These are phyloP conservation scores for Wickerhamomyces sp. DNA, from an alignment of 1,139 yeast species.

Conservation along the genomic window DNA sequence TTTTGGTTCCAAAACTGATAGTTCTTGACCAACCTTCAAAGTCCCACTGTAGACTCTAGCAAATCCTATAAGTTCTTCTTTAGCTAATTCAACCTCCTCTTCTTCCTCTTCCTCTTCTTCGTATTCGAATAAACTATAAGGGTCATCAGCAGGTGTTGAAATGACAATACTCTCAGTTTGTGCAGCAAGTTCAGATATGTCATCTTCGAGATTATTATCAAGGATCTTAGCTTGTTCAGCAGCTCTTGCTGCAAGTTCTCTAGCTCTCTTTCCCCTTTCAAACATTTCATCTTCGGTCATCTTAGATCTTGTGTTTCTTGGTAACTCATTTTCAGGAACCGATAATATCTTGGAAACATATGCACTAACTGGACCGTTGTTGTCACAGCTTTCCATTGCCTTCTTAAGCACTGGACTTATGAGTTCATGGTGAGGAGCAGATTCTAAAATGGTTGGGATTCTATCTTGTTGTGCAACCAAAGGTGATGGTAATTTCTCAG, in stretches of 20 bases:
- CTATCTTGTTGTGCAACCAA: constrained; percentile 66
- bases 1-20: constrained; percentile 80
- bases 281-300: constrained; percentile 55
- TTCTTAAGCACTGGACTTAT: constrained; percentile 45
- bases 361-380: constrained; percentile 62
- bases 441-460: constrained; percentile 60
- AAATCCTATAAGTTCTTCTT: constrained; percentile 77
- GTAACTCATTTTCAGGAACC: constrained; percentile 75
- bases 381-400: constrained; percentile 64
- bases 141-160: constrained; percentile 26
- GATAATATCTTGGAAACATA: constrained; percentile 90
- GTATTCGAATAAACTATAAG: constrained; percentile 25
- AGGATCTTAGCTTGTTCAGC: constrained; percentile 55
- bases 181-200: constrained; percentile 12
- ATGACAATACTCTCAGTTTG: constrained; percentile 10
- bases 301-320: constrained; percentile 43
- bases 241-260: constrained; percentile 65
- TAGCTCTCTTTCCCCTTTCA: constrained; percentile 63
- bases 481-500: constrained; percentile 85
- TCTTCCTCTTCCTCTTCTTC: constrained; percentile 37
- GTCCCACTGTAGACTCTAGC: constrained; percentile 89
- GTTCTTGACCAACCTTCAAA: constrained; percentile 64
- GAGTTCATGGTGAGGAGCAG: constrained; percentile 47
- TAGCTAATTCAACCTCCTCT: constrained; percentile 41
- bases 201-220: constrained; percentile 14